Conservation (phyloP, 345 rosid species). For the Hibiscus tridactylites region DNA sequence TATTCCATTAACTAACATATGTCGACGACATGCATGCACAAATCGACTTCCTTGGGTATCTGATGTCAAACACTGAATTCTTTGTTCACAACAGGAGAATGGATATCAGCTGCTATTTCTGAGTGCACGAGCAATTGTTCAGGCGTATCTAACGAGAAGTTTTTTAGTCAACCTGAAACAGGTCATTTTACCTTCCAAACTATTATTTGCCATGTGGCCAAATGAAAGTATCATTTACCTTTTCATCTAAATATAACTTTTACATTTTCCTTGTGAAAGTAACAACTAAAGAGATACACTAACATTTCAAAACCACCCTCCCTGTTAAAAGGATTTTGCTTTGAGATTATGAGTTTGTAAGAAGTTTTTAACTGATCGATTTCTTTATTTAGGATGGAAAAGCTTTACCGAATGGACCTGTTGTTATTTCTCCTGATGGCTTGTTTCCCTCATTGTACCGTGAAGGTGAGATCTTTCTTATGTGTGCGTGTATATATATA, state of each 20-base stretch:
- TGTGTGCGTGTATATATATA: no score
- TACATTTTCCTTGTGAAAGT: not conserved
- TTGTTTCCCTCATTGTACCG: slow-evolving; percentile 83
- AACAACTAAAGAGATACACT: no score
- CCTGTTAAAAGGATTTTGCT: not conserved
- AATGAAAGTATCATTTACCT: not conserved
- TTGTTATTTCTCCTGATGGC: slow-evolving; percentile 90
- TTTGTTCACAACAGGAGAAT: slow-evolving; percentile 56
- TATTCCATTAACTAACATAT: not conserved
- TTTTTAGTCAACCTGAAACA: slow-evolving; percentile 79
- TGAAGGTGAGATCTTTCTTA: slow-evolving; percentile 46
- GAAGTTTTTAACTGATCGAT: not conserved
- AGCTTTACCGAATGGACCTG: slow-evolving; percentile 77
- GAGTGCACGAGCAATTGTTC: slow-evolving; percentile 95
- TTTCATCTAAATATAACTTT: not conserved
- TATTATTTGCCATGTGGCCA: no score
- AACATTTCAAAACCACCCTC: not conserved
- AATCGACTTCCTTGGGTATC: not conserved
- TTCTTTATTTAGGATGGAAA: slow-evolving; percentile 65
- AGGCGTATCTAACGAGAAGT: slow-evolving; percentile 87
- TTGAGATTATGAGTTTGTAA: no score
- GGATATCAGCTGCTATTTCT: slow-evolving; percentile 91
- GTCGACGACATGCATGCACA: not conserved
- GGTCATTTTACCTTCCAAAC: slow-evolving; percentile 18
- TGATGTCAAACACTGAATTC: not conserved